phyloP scores from a whole-genome alignment of 306 rosid genomes.

The Luffa acutangula region DNA sequence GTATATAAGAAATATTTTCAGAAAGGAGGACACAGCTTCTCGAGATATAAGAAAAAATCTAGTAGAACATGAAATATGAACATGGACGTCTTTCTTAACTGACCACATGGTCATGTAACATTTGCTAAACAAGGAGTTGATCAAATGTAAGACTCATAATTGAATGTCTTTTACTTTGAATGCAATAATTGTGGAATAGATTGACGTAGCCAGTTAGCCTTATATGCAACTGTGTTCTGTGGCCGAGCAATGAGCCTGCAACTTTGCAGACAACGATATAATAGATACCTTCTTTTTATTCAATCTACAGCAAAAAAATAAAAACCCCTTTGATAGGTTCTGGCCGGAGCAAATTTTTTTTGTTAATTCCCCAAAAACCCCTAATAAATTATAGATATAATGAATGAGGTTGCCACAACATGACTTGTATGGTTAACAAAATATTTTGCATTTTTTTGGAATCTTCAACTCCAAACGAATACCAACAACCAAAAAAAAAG shows the following conservation, averaged over 20 bases:
- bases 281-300: neutral
- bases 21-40: neutral
- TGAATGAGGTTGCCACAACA: neutral
- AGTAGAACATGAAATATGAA: neutral
- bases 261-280: neutral
- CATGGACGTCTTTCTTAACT: neutral
- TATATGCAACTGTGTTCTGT: neutral
- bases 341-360: neutral
- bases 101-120: neutral
- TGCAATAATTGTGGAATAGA: neutral
- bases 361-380: neutral
- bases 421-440: neutral
- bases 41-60: neutral
- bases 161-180: neutral
- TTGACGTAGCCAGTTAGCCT: neutral
- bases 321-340: neutral
- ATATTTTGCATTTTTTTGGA: neutral
- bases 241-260: neutral
- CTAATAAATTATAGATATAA: neutral
- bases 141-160: neutral
- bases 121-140: neutral
- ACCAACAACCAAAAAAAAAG: neutral
- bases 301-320: neutral
- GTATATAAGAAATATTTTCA: neutral
- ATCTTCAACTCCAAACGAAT: neutral